Base-by-base conservation (phyloP, 1,284 basidiomycete species). In the Naganishia sp. region DNA sequence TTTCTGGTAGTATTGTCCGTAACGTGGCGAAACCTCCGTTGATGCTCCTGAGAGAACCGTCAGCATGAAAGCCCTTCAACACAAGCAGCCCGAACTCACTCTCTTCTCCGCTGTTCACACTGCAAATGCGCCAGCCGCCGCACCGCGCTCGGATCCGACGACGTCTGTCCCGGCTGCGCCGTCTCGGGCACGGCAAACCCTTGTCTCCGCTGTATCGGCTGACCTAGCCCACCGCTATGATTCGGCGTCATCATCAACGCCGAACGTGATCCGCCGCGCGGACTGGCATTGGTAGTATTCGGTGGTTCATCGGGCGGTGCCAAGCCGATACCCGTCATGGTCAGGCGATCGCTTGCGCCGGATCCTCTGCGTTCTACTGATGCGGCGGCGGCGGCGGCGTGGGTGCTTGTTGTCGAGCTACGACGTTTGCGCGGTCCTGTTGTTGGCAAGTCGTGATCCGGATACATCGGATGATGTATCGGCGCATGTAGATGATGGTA, bases 11-110 rank as follows among this genome's bases (percentile, higher is more conserved):
- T 10, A 69, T 69, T 18, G 28, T 55, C 28, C 68, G 57, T 21
- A 69, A 53, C 15, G 68, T 69, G 5, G 65, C 65, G 46, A 69
- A 69, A 16, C 68, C 68, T 15, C 68, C 68, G 42, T 69, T 69
- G 65, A 69, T 69, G 48, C 68, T 68, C 44, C 67, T 68, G 23
- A 21, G 11, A 39, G 15, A 13, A 13, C 18, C 6, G 50, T 52
- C n/a, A 36, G 33, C 28, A 36, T 6, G 42, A 28, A 36, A 10
- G 36, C 18, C 15, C 9, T 25, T 39, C 15, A 46, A 18, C 23
- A 28, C 52, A 46, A 25, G 31, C n/a, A 39, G 42, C 9, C 2
- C 23, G 36, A 2, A 68, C 67, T 64, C 54, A 69, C 64, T 69
- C 68, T 69, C 68, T 52, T 57, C 68, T 55, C 50, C 68, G 25